Evolutionary conservation across 2,329 filamentous ascomycete genomes (phyloP), one percentile per base, ranked within the genome.

Genomic region (Exophiala bonariae): DNA sequence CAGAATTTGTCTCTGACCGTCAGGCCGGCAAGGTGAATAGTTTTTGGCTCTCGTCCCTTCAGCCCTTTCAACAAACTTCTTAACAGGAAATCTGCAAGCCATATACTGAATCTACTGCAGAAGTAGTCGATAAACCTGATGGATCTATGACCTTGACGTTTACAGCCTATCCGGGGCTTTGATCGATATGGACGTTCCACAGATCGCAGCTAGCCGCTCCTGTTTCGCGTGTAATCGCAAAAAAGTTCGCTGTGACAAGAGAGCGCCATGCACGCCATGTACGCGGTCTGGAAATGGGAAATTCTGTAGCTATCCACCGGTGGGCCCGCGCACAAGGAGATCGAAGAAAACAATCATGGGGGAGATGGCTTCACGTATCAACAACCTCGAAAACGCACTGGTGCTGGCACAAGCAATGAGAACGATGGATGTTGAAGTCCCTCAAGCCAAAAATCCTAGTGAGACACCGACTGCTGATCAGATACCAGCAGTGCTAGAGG

Each of bases 171-270:
- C n/a, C n/a, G n/a, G n/a, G n/a, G n/a, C n/a, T n/a, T n/a, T n/a
- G n/a, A n/a, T n/a, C n/a, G n/a, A n/a, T n/a, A n/a, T n/a, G n/a
- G n/a, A n/a, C n/a, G n/a, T n/a, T n/a, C n/a, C n/a, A n/a, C n/a
- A n/a, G n/a, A n/a, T n/a, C n/a, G n/a, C n/a, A n/a, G n/a, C n/a
- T n/a, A 26, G 23, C 31, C 44, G 44, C n/a, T 47, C 44, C 16
- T 47, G 44, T 26, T 30, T 39, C 20, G 19, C 28, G 11, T 41
- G 44, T 30, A 41, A 47, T 16, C 36, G 44, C 44, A 47, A 41
- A 36, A 54, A 54, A 34, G 44, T 51, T 16, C 47, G 51, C 22
- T 54, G 51, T 31, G 51, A 54, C 40, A 50, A 48, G 40, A 44
- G 30, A 5, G 14, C 34, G 17, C 50, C 50, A 44, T 53, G 50